Evolutionary conservation across 306 rosid species (phyloP), one percentile per base, ranked within the genome.

Genomic region (Astragalus glycyphyllos): DNA sequence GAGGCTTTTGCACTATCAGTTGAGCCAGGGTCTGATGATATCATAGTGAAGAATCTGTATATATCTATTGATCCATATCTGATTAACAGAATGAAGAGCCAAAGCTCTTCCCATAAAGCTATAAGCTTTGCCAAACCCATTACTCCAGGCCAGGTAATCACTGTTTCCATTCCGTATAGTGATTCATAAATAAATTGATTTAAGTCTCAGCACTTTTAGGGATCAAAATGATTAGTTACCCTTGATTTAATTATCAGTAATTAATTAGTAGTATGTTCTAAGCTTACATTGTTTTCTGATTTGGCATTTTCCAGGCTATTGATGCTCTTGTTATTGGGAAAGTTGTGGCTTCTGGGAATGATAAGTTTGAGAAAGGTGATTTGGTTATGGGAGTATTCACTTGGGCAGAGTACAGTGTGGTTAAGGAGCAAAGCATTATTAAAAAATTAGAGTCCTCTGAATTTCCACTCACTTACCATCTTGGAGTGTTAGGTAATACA

Each of bases 401-500:
- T 8, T 92, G 95, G 98, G 96, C 87, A 49, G 90, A 92, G 17
- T 92, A 92, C 66, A 81, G 82, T 37, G 29, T 84, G 0, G 72
- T 87, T 0, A 82, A 83, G 66, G 89, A 84, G 32, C 79, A 31
- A 38, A 76, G 12, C 78, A 63, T 84, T 58, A 62, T 89, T 16
- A 81, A 77, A 40, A 89, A 89, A 75, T 31, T 92, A 20, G 92
- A 89, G 53, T 23, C 84, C 5, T 41, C 83, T 74, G 86, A 82
- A 63, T 87, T 89, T 72, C 88, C 96, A 7, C 79, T 78, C 5
- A 73, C 90, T 34, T 57, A 86, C 73, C 84, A 88, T 70, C 68
- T 89, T 48, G 96, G 95, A 53, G 65, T 83, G 71, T 69, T 89
- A 1, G 98, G 95, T 86, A 79, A 74, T 4, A 12, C 3, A 8